Evolutionary conservation across 176 grass and related monocot genomes (phyloP).

Genomic region (sorghum (Sorghum bicolor)): DNA sequence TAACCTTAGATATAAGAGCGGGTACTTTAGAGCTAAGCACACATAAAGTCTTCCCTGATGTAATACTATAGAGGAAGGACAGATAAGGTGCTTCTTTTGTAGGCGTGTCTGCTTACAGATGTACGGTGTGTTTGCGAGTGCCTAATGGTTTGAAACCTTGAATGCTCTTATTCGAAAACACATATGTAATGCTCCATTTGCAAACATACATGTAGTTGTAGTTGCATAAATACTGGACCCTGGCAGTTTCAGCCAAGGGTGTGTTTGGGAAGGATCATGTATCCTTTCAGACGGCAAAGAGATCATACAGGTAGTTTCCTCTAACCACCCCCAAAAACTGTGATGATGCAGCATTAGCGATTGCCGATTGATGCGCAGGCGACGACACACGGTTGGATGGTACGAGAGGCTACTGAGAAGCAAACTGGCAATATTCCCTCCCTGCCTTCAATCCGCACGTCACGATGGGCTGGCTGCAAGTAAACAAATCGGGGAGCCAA

Average conservation of each 20-base stretch:
- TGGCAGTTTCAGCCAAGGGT: background rate
- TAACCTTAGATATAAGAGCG: background rate
- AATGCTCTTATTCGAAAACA: background rate
- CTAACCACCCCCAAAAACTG: background rate
- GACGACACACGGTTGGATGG: background rate
- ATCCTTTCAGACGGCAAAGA: background rate
- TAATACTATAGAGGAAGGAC: background rate
- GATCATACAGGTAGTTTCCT: background rate
- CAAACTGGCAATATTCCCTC: constrained; percentile 29
- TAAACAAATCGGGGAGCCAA: constrained; percentile 22
- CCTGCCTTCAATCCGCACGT: constrained; percentile 17
- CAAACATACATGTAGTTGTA: background rate
- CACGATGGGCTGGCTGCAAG: background rate
- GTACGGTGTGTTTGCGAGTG: background rate
- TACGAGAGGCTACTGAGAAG: background rate
- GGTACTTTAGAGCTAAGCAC: background rate
- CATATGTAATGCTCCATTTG: background rate
- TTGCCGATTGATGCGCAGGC: background rate
- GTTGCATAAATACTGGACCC: background rate
- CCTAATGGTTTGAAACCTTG: background rate
- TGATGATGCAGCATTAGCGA: background rate
- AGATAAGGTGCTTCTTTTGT: background rate
- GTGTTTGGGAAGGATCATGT: background rate
- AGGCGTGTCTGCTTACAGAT: background rate
- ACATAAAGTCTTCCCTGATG: background rate